A percentile compares a stretch with the other conserved stretches of the same genome.
Evolutionary conservation across 768 basidiomycete genomes (phyloP).

Genomic region (Suillus weaverae): DNA sequence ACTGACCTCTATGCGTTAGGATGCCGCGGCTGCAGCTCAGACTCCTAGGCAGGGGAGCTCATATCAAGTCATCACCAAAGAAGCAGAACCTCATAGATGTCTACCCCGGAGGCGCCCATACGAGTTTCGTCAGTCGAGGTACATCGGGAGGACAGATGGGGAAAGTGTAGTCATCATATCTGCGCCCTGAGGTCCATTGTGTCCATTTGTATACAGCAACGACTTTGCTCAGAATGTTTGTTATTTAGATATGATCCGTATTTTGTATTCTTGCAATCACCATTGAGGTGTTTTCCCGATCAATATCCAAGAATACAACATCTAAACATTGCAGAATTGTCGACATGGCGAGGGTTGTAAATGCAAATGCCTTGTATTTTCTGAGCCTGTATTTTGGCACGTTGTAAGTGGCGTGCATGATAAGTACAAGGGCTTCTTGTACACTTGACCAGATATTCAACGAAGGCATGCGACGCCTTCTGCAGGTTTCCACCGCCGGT

Average conservation of each 20-base stretch:
- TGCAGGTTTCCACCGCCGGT: slow-evolving; percentile 2
- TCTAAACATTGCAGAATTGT: neutral
- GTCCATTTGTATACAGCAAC: neutral
- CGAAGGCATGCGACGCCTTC: slow-evolving; percentile 3
- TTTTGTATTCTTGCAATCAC: neutral
- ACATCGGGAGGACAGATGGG: slow-evolving; percentile 48
- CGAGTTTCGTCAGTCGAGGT: slow-evolving; percentile 50
- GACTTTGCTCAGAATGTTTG: slow-evolving; percentile 1
- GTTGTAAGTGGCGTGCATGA: neutral
- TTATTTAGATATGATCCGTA: slow-evolving; percentile 1
- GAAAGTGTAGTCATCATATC: slow-evolving; percentile 25
- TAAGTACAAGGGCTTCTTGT: slow-evolving; percentile 30
- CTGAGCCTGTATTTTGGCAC: neutral
- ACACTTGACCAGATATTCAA: neutral
- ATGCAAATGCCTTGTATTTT: neutral
- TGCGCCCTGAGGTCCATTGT: neutral
- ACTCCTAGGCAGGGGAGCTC: slow-evolving; percentile 48
- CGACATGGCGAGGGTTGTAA: neutral
- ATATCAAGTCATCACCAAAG: neutral
- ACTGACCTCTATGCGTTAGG: slow-evolving; percentile 44
- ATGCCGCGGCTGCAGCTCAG: slow-evolving; percentile 89
- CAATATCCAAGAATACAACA: neutral
- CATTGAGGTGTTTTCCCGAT: neutral
- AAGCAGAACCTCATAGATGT: no score
- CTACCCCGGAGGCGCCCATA: neutral